Evolutionary conservation across 495 filamentous ascomycete genomes (phyloP).

Genomic region (Aspergillus coremiiformis): DNA sequence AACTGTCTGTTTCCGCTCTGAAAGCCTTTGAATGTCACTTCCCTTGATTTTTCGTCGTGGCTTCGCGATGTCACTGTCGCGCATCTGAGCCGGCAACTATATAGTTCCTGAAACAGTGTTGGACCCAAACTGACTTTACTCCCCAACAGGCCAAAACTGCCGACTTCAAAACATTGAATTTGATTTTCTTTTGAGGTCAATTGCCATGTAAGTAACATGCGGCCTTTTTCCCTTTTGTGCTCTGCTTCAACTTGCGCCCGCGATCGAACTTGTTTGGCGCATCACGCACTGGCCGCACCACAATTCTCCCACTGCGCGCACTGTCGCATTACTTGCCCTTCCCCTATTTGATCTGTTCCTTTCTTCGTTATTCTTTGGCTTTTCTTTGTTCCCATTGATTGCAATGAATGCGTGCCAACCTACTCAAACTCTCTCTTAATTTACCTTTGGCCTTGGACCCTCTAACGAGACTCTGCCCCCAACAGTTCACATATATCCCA

Average conservation of each 20-base stretch:
- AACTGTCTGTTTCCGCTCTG: constrained; percentile 14
- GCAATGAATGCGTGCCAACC: not conserved
- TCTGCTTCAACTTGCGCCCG: constrained; percentile 19
- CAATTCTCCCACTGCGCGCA: constrained; percentile 6
- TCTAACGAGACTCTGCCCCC: constrained; percentile 9
- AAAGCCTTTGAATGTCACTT: constrained; percentile 13
- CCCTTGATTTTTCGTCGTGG: constrained; percentile 20
- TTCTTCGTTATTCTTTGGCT: not conserved
- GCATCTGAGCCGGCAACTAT: constrained; percentile 15
- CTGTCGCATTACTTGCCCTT: constrained; percentile 11
- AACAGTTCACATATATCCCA: constrained; percentile 24
- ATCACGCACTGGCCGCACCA: constrained; percentile 11
- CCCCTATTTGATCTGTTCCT: constrained; percentile 4
- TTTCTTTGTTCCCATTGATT: not conserved
- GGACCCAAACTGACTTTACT: constrained; percentile 6
- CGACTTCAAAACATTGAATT: constrained; percentile 3
- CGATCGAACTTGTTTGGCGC: constrained; percentile 17
- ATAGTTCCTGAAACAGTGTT: constrained; percentile 13
- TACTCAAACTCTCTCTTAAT: not conserved
- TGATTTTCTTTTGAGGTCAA: constrained; percentile 8
- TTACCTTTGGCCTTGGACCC: constrained; percentile 1
- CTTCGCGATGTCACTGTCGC: constrained; percentile 26
- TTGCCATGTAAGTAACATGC: constrained; percentile 15
- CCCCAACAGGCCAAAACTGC: constrained; percentile 12
- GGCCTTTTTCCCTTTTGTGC: constrained; percentile 14